Base-by-base conservation (phyloP, 768 basidiomycete species). In the Tylopilus sp. region DNA sequence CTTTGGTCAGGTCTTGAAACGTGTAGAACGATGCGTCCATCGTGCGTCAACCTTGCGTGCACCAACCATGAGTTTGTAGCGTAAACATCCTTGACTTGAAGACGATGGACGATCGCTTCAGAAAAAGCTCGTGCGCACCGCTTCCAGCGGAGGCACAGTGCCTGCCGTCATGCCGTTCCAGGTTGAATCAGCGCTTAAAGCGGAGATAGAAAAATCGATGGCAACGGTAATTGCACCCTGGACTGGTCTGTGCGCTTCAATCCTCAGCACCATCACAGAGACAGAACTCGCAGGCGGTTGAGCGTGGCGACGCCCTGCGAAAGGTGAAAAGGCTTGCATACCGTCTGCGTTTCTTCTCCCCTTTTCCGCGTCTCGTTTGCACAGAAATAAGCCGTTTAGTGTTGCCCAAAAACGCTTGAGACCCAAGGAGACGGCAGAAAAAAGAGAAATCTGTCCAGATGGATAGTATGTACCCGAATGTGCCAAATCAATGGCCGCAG, bases 391-490 rank as follows among this genome's bases (percentile, higher is more conserved):
- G 73, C 74, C 68, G 64, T 69, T 68, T 73, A 74, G 69, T 68
- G 67, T 71, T 72, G 63, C 72, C 67, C 68, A 65, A 68, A 70
- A 71, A 64, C 72, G 73, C 74, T 72, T 74, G 68, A 75, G 72
- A 74, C 63, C 67, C 65, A 60, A 63, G 65, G 60, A 44, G 59
- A 58, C 68, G 63, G 57, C 70, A 71, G 67, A 71, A 75, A 73
- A 68, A 76, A 55, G 53, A 68, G 68, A 29, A 72, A 69, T 65
- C 66, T 64, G 64, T 72, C 71, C 68, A 60, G 66, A 69, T 68
- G 72, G 76, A 71, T 68, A 69, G 67, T 69, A 77, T 78, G 76
- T 78, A 72, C 71, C 64, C 75, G 64, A 74, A 69, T 72, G 71
- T 68, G 67, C 65, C 76, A 61, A 66, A 64, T 61, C 75, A 73